Evolutionary conservation across 768 basidiomycete genomes (phyloP).

Genomic region (Serendipita sp.): DNA sequence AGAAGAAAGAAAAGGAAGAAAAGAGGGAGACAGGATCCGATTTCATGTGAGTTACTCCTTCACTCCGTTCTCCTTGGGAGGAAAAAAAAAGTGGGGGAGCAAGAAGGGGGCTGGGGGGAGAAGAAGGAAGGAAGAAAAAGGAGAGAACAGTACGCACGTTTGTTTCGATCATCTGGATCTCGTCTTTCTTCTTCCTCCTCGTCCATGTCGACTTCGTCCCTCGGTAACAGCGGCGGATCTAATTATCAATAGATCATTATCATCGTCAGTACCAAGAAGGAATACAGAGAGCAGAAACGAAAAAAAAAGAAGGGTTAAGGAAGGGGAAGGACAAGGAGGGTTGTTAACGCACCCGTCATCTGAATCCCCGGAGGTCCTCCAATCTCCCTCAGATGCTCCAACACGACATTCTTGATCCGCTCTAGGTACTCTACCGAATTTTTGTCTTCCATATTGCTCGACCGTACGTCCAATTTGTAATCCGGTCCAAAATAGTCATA

Average conservation of each 20-base stretch:
- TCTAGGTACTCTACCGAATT: conserved; percentile 88
- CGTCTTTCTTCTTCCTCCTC: conserved; percentile 68
- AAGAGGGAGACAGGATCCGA: no score
- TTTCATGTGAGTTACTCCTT: no score
- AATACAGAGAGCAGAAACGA: no score
- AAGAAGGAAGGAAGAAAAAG: neutral
- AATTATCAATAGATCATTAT: no score
- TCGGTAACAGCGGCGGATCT: conserved; percentile 76
- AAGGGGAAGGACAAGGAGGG: no score
- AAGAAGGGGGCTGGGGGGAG: neutral
- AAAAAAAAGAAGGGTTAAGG: no score
- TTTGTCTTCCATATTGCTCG: conserved; percentile 90
- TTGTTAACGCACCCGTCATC: conserved; percentile 70
- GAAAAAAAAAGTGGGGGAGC: no score
- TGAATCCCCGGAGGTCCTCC: conserved; percentile 88
- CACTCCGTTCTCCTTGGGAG: no score
- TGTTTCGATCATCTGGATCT: conserved; percentile 56
- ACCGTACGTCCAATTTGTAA: conserved; percentile 86
- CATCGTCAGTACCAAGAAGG: no score
- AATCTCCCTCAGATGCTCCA: conserved; percentile 76
- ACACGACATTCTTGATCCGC: conserved; percentile 79
- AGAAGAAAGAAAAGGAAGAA: no score
- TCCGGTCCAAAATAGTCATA: conserved; percentile 99
- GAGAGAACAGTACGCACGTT: conserved; percentile 27
- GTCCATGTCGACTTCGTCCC: conserved; percentile 73